Evolutionary conservation across 441 rosid genomes (phyloP).

Genomic region (Eutrema salsugineum): DNA sequence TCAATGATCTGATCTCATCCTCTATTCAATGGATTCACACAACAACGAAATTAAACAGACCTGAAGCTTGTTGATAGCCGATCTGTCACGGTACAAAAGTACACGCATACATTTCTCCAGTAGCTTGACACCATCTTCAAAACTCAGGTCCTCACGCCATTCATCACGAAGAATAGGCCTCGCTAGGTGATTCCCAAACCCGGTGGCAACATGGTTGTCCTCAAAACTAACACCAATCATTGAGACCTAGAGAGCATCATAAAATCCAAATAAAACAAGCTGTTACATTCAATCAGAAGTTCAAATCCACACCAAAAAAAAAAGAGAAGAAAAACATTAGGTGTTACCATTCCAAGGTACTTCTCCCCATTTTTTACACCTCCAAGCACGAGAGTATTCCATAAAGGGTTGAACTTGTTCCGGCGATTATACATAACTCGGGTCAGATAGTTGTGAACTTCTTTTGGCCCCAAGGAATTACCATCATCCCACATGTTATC

Average conservation of each 20-base stretch:
- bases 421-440: slow-evolving; percentile 89
- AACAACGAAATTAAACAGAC: not conserved
- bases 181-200: slow-evolving; percentile 92
- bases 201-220: slow-evolving; percentile 88
- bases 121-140: slow-evolving; percentile 81
- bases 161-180: slow-evolving; percentile 83
- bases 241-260: slow-evolving; percentile 45
- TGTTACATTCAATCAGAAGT: not conserved
- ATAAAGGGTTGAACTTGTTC: slow-evolving; percentile 82
- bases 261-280: not conserved
- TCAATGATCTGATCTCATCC: not conserved
- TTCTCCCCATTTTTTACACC: slow-evolving; percentile 88
- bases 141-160: slow-evolving; percentile 78
- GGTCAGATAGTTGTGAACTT: slow-evolving; percentile 86
- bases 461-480: slow-evolving; percentile 91
- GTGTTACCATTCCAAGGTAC: slow-evolving; percentile 82
- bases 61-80: slow-evolving; percentile 82
- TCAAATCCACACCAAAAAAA: not conserved
- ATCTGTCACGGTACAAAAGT: slow-evolving; percentile 85
- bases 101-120: slow-evolving; percentile 95
- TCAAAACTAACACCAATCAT: slow-evolving; percentile 88
- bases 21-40: not conserved
- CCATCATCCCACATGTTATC: slow-evolving; percentile 99
- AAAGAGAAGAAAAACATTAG: not conserved
- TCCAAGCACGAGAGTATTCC: slow-evolving; percentile 95